These are phyloP conservation scores for Takashimella tepidaria DNA, from an alignment of 1,284 basidiomycete genomes.

Conservation along the genomic window DNA sequence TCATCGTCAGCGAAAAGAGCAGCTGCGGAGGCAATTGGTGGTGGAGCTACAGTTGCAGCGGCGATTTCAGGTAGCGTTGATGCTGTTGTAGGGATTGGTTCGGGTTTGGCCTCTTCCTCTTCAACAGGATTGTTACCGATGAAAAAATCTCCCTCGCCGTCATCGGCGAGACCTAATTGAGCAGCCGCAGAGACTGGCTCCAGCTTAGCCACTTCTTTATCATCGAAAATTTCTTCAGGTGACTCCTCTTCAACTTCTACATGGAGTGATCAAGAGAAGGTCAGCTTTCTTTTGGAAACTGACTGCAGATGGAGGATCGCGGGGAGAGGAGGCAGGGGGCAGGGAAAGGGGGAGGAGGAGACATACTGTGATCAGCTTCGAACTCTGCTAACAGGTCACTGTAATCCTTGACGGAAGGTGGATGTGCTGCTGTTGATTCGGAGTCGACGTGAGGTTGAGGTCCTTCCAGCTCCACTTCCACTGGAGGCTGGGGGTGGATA, in stretches of 20 bases:
- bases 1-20: conserved; percentile 16
- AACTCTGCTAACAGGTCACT: conserved; percentile 29
- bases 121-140: too few species aligned
- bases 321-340: too few species aligned
- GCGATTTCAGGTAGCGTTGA: neutral
- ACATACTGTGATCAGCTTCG: conserved; percentile 14
- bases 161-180: conserved; percentile 11
- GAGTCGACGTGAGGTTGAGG: neutral
- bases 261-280: neutral
- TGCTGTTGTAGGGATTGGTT: neutral
- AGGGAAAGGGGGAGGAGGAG: too few species aligned
- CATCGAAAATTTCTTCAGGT: neutral
- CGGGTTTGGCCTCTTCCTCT: conserved; percentile 7
- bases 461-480: neutral
- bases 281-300: neutral
- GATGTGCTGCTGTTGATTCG: neutral
- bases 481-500: neutral
- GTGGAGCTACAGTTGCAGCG: neutral
- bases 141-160: conserved; percentile 5
- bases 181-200: neutral
- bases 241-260: neutral
- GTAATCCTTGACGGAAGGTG: conserved; percentile 13
- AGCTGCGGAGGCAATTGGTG: conserved; percentile 4
- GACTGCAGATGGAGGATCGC: too few species aligned
- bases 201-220: neutral